Evolutionary conservation across 192 early-diverging fungal species (phyloP).

Genomic region (Coemansia sp.): DNA sequence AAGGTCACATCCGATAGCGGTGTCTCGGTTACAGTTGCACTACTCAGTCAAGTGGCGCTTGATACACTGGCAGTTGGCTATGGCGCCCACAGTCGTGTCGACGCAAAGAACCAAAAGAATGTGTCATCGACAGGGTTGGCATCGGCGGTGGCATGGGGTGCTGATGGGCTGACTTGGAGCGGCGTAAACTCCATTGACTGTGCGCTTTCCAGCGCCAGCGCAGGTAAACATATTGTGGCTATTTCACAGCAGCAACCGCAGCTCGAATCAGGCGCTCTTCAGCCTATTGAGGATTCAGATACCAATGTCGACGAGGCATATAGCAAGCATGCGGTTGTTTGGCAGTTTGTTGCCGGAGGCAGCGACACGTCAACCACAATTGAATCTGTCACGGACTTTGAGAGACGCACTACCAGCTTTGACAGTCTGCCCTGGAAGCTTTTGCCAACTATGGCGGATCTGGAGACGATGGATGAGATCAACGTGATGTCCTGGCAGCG

Average conservation of each 20-base stretch:
- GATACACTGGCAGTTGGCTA: slow-evolving; percentile 39
- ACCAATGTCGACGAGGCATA: background rate
- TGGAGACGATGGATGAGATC: slow-evolving; percentile 55
- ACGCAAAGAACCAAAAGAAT: background rate
- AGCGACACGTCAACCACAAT: background rate
- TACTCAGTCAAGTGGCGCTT: slow-evolving; percentile 29
- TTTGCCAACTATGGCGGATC: slow-evolving; percentile 44
- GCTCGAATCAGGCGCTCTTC: background rate
- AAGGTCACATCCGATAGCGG: slow-evolving; percentile 11
- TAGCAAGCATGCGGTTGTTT: slow-evolving; percentile 21
- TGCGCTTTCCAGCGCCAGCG: background rate
- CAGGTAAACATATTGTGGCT: slow-evolving; percentile 1
- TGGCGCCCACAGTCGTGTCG: slow-evolving; percentile 11
- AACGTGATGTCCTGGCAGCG: slow-evolving; percentile 52
- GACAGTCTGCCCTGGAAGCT: slow-evolving; percentile 52
- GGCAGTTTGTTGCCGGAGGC: slow-evolving; percentile 7
- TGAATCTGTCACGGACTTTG: slow-evolving; percentile 21
- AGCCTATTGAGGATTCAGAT: background rate
- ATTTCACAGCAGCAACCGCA: slow-evolving; percentile 26
- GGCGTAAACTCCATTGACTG: slow-evolving; percentile 13
- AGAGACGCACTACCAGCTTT: slow-evolving; percentile 48
- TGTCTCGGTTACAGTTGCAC: slow-evolving; percentile 20
- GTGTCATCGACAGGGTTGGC: background rate
- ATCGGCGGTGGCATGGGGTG: slow-evolving; percentile 37
- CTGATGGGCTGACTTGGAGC: slow-evolving; percentile 22